Conservation (phyloP, 1,284 basidiomycete species). For the Leccinum griseonigrum region DNA sequence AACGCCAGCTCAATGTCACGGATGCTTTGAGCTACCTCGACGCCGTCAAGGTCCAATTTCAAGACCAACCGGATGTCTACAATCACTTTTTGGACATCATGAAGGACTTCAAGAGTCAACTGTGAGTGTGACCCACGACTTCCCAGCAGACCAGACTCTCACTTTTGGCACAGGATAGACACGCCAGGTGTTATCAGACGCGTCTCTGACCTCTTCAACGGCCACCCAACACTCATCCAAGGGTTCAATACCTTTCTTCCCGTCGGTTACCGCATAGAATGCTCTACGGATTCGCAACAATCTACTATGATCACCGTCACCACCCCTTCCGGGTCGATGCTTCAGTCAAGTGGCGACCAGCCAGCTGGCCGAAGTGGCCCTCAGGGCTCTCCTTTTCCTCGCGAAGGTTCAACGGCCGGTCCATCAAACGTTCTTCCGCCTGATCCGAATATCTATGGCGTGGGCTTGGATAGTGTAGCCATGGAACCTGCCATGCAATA, state of each 20-base stretch:
- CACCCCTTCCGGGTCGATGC: constrained; percentile 65
- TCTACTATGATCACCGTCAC: constrained; percentile 82
- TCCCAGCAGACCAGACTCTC: constrained; percentile 1
- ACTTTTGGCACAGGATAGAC: constrained; percentile 72
- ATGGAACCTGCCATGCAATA: constrained; percentile 86
- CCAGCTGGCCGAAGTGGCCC: constrained; percentile 12
- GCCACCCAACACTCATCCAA: constrained; percentile 89
- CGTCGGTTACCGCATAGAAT: constrained; percentile 91
- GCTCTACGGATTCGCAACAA: constrained; percentile 55
- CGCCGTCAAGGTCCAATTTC: constrained; percentile 88
- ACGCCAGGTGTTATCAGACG: constrained; percentile 96
- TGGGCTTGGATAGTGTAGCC: constrained; percentile 38
- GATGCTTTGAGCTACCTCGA: constrained; percentile 96
- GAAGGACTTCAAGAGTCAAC: constrained; percentile 95
- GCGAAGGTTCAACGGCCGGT: constrained; percentile 11
- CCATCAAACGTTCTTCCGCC: constrained; percentile 14
- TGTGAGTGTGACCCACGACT: constrained; percentile 48
- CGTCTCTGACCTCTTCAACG: constrained; percentile 90
- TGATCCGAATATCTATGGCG: constrained; percentile 25
- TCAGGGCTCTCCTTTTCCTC: constrained; percentile 12
- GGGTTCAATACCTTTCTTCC: constrained; percentile 99
- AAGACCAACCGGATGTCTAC: constrained; percentile 88
- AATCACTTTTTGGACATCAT: constrained; percentile 96
- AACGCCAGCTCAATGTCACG: constrained; percentile 69
- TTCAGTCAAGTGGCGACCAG: constrained; percentile 46